phyloP scores from a whole-genome alignment of 2,329 filamentous ascomycete species.

The Knufia fluminis region DNA sequence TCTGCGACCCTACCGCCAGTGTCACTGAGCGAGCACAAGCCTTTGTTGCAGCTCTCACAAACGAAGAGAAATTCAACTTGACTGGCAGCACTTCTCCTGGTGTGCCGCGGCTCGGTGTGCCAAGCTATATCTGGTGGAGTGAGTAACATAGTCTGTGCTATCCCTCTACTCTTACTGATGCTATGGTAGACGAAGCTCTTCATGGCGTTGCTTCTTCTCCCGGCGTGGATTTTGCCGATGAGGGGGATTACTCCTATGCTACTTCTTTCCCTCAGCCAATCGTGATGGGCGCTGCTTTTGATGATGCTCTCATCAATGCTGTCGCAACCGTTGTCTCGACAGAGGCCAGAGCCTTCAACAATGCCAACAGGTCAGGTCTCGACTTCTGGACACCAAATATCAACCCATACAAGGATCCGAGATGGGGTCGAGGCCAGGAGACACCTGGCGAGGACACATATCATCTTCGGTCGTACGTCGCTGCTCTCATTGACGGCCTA shows the following conservation, averaged over 20 bases:
- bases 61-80: slow-evolving; percentile 48
- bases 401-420: slow-evolving; percentile 54
- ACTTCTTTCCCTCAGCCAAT: slow-evolving; percentile 60
- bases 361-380: slow-evolving; percentile 46
- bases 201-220: slow-evolving; percentile 51
- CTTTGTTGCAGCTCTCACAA: slow-evolving; percentile 43
- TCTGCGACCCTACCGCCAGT: slow-evolving; percentile 41
- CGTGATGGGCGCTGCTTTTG: slow-evolving; percentile 52
- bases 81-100: slow-evolving; percentile 43
- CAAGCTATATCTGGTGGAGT: slow-evolving; percentile 40
- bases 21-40: slow-evolving; percentile 37
- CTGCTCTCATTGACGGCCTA: slow-evolving; percentile 45
- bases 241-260: slow-evolving; percentile 48
- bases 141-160: neutral
- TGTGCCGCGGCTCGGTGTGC: slow-evolving; percentile 46
- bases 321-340: slow-evolving; percentile 47
- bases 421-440: slow-evolving; percentile 54
- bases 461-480: slow-evolving; percentile 43
- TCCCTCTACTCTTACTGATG: slow-evolving; percentile 4
- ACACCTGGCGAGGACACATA: slow-evolving; percentile 51
- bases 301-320: slow-evolving; percentile 50
- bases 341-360: slow-evolving; percentile 58
- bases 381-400: slow-evolving; percentile 61
- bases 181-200: slow-evolving; percentile 33
- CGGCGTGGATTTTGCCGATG: slow-evolving; percentile 46